These are phyloP conservation scores for Linum trigynum DNA, from an alignment of 345 rosid genomes.

Conservation along the genomic window DNA sequence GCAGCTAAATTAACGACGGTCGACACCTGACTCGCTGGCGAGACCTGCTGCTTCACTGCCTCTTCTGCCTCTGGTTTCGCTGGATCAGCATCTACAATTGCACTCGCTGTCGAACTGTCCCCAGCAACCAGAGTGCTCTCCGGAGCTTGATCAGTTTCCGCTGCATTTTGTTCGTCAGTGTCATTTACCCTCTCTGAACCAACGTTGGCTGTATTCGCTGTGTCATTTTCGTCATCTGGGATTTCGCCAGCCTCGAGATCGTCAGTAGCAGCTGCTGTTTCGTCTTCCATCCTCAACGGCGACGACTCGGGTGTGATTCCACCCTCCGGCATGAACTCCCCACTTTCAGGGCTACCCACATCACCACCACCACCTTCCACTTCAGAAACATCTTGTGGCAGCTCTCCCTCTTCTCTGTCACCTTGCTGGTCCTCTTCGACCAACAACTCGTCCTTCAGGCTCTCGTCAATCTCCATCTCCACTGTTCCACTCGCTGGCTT, in stretches of 20 bases:
- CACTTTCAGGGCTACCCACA: constrained; percentile 44
- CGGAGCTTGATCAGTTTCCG: constrained; percentile 27
- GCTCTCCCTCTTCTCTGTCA: constrained; percentile 91
- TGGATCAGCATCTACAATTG: constrained; percentile 26
- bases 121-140: constrained; percentile 20
- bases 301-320: constrained; percentile 45
- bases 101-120: constrained; percentile 16
- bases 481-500: constrained; percentile 28
- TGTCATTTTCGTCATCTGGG: constrained; percentile 55
- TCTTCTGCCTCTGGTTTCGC: constrained; percentile 37
- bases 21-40: constrained; percentile 36
- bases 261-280: constrained; percentile 20
- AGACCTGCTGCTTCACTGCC: constrained; percentile 25
- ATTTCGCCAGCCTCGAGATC: constrained; percentile 22
- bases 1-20: constrained; percentile 39
- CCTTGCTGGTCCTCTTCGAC: constrained; percentile 42
- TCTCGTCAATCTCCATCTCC: constrained; percentile 36
- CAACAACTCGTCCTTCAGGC: constrained; percentile 35
- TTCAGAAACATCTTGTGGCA: constrained; percentile 51
- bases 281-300: constrained; percentile 52
- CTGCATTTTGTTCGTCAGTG: constrained; percentile 29
- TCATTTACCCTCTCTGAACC: constrained; percentile 48
- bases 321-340: constrained; percentile 42
- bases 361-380: constrained; percentile 40
- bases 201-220: constrained; percentile 35